These are phyloP conservation scores for Calamus simplicifolius DNA, from an alignment of 176 grass and related monocot genomes.

Conservation along the genomic window DNA sequence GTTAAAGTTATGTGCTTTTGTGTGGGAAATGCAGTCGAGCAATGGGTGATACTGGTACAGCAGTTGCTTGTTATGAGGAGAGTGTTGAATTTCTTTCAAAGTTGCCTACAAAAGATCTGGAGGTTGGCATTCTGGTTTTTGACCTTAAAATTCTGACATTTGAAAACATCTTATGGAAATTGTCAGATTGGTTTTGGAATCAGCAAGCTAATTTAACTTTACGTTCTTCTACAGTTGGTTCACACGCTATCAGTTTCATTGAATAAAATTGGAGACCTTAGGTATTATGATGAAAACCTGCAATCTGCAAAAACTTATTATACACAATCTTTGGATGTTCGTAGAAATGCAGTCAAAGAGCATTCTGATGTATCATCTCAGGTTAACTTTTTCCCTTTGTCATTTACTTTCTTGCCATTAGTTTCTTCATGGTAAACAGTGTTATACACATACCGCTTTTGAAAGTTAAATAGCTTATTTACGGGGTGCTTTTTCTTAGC, in stretches of 20 bases:
- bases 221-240: conserved; percentile 46
- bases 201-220: background rate
- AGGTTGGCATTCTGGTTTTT: conserved; percentile 40
- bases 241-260: conserved; percentile 93
- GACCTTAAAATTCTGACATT: too few species aligned
- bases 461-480: too few species aligned
- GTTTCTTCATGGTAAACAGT: too few species aligned
- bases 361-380: background rate
- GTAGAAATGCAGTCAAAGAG: conserved; percentile 70
- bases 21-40: conserved; percentile 39
- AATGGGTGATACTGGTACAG: conserved; percentile 65
- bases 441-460: too few species aligned
- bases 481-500: too few species aligned
- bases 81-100: conserved; percentile 74
- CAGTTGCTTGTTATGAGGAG: conserved; percentile 85
- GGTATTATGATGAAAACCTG: conserved; percentile 74
- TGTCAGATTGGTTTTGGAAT: conserved; percentile 1
- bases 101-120: conserved; percentile 62
- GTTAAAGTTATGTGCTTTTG: too few species aligned
- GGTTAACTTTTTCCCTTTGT: too few species aligned
- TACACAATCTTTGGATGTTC: conserved; percentile 67
- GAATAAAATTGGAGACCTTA: conserved; percentile 94
- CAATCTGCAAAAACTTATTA: conserved; percentile 89
- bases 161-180: too few species aligned
- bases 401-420: too few species aligned